These are phyloP conservation scores for Ceratocystis colombiana DNA, from an alignment of 2,329 filamentous ascomycete genomes.

Conservation along the genomic window DNA sequence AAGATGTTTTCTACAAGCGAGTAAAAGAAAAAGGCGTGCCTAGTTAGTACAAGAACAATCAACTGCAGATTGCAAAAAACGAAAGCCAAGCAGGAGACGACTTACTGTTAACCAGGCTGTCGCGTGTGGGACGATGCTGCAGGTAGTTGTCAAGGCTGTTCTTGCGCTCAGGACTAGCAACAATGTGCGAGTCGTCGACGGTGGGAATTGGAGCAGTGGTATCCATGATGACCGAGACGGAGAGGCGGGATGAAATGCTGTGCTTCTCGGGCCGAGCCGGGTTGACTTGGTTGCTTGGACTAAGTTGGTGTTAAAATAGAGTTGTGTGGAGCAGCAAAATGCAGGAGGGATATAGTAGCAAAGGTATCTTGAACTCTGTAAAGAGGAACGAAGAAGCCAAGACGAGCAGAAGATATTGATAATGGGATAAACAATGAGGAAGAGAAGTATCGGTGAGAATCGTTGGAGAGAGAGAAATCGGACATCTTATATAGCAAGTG, in stretches of 20 bases:
- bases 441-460: not conserved
- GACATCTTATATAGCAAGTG: slow-evolving; percentile 1
- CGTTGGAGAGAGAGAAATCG: not conserved
- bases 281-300: no score
- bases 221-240: not conserved
- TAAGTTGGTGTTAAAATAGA: not conserved
- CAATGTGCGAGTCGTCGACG: slow-evolving; percentile 51
- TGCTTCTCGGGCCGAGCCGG: not conserved
- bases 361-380: not conserved
- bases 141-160: slow-evolving; percentile 66
- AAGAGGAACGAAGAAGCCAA: not conserved
- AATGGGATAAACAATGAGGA: not conserved
- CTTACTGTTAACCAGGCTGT: slow-evolving; percentile 57
- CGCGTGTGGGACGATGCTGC: slow-evolving; percentile 61
- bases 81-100: not conserved
- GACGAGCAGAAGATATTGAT: not conserved
- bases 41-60: slow-evolving; percentile 1
- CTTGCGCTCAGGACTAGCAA: slow-evolving; percentile 44
- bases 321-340: not conserved
- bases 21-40: not conserved
- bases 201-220: slow-evolving; percentile 11
- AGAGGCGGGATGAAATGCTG: not conserved
- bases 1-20: slow-evolving; percentile 66
- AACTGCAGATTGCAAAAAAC: not conserved
- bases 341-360: not conserved